These are phyloP conservation scores for Fusarium sp. DNA, from an alignment of 2,329 filamentous ascomycete species.

Conservation along the genomic window DNA sequence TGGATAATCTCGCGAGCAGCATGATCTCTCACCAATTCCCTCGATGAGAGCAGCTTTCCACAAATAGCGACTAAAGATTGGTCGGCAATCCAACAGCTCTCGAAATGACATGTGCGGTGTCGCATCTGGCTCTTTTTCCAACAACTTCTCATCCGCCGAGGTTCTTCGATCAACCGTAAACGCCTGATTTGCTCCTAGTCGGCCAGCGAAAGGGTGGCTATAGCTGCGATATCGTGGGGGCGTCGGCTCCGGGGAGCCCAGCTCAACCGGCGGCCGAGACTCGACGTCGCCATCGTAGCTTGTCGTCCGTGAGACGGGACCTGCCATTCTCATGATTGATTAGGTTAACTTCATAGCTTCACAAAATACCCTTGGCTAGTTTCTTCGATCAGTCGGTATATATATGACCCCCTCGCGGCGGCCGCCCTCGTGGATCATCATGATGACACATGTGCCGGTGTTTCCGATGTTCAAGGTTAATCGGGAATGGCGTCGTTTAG, in stretches of 20 bases:
- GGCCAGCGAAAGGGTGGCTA: slow-evolving; percentile 30
- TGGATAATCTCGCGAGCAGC: rapidly evolving
- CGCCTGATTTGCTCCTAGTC: slow-evolving; percentile 37
- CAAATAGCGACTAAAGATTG: slow-evolving; percentile 49
- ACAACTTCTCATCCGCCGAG: slow-evolving; percentile 21
- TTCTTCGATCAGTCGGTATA: neutral
- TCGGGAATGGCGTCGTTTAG: neutral
- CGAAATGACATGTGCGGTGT: slow-evolving; percentile 53
- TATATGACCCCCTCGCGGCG: neutral
- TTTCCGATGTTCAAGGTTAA: neutral
- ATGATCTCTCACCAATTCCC: slow-evolving; percentile 43
- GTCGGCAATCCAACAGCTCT: slow-evolving; percentile 50
- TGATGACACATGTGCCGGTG: neutral
- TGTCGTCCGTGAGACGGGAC: neutral
- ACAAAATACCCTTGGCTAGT: neutral
- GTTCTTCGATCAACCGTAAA: slow-evolving; percentile 3
- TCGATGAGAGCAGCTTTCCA: slow-evolving; percentile 57
- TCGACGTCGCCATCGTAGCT: slow-evolving; percentile 14
- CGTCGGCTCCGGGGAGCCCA: neutral
- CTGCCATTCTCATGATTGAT: neutral
- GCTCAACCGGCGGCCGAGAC: neutral
- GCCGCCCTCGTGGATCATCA: neutral
- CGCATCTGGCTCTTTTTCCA: slow-evolving; percentile 53
- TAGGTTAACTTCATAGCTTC: neutral
- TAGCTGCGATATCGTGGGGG: slow-evolving; percentile 22